A percentile compares a stretch with the other conserved stretches of the same genome.
phyloP scores from a whole-genome alignment of 495 filamentous ascomycete species.

The Trypethelium eluteriae region DNA sequence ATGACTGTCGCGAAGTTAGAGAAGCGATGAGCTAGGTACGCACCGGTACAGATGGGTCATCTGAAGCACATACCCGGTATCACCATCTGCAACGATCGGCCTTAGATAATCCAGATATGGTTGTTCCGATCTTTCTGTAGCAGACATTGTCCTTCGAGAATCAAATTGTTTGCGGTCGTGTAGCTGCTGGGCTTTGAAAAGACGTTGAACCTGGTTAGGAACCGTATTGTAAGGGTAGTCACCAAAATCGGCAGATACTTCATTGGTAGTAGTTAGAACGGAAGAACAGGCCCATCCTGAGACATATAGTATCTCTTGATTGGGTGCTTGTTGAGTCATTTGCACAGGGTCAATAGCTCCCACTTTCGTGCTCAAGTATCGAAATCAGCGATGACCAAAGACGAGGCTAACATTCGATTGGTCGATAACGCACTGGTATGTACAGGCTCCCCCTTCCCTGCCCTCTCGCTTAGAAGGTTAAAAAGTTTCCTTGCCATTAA shows the following conservation, averaged over 20 bases:
- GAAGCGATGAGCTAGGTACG: neutral
- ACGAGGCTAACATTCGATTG: neutral
- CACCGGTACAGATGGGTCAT: too few relatives aligned
- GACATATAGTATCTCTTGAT: conserved; percentile 93
- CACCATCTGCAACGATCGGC: conserved; percentile 94
- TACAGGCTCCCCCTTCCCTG: conserved; percentile 70
- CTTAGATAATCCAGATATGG: conserved; percentile 87
- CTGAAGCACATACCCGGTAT: conserved; percentile 57
- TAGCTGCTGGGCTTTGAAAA: conserved; percentile 93
- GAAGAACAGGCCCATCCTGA: conserved; percentile 97
- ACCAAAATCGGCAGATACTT: conserved; percentile 93
- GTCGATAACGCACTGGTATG: conserved; percentile 63
- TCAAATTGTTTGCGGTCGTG: conserved; percentile 96
- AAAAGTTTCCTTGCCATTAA: conserved; percentile 92
- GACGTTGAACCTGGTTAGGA: conserved; percentile 90
- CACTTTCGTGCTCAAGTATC: conserved; percentile 46
- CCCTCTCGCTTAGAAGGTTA: conserved; percentile 69
- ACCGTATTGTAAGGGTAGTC: conserved; percentile 99
- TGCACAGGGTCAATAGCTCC: conserved; percentile 96
- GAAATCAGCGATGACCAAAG: conserved; percentile 17
- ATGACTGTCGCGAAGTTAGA: conserved; percentile 28
- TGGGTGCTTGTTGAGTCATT: conserved; percentile 95
- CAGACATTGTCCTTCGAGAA: conserved; percentile 63
- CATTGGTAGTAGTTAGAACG: conserved; percentile 85
- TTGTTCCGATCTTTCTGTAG: conserved; percentile 60